Percentiles rank a stretch among this genome's conserved stretches.
Evolutionary conservation across 2,329 filamentous ascomycete genomes (phyloP).

Genomic region (Rhytidhysteron rufulum): DNA sequence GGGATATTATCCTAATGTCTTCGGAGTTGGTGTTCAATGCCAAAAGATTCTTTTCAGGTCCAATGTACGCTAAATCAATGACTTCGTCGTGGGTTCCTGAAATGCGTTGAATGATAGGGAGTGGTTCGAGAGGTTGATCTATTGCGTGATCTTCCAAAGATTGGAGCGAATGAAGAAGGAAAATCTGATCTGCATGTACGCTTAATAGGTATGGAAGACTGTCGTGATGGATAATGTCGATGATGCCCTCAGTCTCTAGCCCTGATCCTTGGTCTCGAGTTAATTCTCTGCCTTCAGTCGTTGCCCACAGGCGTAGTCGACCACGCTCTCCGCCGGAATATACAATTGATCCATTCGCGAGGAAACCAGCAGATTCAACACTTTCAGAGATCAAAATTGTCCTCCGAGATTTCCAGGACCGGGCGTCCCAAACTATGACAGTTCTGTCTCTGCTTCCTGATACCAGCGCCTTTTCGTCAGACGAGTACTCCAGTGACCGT

Average conservation of each 20-base stretch:
- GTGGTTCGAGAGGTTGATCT: constrained; percentile 48
- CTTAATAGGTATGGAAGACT: constrained; percentile 70
- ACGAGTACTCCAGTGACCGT: constrained; percentile 78
- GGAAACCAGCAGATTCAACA: constrained; percentile 78
- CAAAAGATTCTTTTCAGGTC: constrained; percentile 74
- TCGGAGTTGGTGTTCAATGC: constrained; percentile 95
- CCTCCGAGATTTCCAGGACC: constrained; percentile 76
- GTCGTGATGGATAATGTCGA: constrained; percentile 65
- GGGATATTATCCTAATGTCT: constrained; percentile 81
- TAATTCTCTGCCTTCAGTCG: constrained; percentile 71
- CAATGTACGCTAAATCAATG: constrained; percentile 85
- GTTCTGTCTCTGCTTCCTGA: constrained; percentile 92
- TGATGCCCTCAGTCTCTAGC: constrained; percentile 62
- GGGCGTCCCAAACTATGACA: constrained; percentile 83
- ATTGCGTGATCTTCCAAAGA: too few relatives aligned
- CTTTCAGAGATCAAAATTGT: constrained; percentile 82
- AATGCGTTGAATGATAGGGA: constrained; percentile 68
- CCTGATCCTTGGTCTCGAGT: constrained; percentile 67
- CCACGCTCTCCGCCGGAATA: constrained; percentile 86
- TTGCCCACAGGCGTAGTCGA: constrained; percentile 77
- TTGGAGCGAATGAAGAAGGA: constrained; percentile 66
- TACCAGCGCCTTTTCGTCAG: constrained; percentile 69
- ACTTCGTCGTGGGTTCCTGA: constrained; percentile 97
- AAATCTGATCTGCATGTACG: constrained; percentile 83
- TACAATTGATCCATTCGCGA: constrained; percentile 66